phyloP scores from a whole-genome alignment of 192 early-diverging fungal genomes.

The Gigaspora rosea region DNA sequence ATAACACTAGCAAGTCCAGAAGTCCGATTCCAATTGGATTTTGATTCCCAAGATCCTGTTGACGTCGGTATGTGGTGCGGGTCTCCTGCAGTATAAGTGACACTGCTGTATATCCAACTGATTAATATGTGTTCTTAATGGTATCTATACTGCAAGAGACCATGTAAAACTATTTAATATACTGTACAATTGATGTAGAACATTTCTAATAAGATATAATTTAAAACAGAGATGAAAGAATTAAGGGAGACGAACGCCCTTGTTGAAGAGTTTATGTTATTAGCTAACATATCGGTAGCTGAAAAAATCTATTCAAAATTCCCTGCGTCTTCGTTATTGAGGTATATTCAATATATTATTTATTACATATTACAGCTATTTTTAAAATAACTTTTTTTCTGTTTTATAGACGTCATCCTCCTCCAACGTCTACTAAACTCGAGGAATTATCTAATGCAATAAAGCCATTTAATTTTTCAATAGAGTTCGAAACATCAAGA shows the following conservation, averaged over 20 bases:
- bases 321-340: conserved; percentile 77
- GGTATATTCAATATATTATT: conserved; percentile 43
- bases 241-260: conserved; percentile 88
- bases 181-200: neutral
- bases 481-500: conserved; percentile 74
- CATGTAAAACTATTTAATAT: neutral
- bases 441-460: conserved; percentile 63
- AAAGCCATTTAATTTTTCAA: conserved; percentile 55
- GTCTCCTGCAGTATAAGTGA: too few relatives aligned
- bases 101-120: too few relatives aligned
- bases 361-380: neutral
- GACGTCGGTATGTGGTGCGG: conserved; percentile 67
- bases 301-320: conserved; percentile 78
- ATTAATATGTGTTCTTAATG: conserved; percentile 28
- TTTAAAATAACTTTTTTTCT: neutral
- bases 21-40: conserved; percentile 91
- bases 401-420: conserved; percentile 45
- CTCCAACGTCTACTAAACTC: conserved; percentile 52
- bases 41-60: conserved; percentile 85
- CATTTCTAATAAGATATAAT: neutral
- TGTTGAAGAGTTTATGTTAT: conserved; percentile 98
- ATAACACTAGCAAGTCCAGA: conserved; percentile 89
- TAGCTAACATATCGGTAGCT: conserved; percentile 97
- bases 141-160: conserved; percentile 10
- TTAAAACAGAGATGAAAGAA: conserved; percentile 65